Evolutionary conservation across 371 early-diverging fungal species (phyloP), one percentile per base, ranked within the genome.

Genomic region (Coemansia sp.): DNA sequence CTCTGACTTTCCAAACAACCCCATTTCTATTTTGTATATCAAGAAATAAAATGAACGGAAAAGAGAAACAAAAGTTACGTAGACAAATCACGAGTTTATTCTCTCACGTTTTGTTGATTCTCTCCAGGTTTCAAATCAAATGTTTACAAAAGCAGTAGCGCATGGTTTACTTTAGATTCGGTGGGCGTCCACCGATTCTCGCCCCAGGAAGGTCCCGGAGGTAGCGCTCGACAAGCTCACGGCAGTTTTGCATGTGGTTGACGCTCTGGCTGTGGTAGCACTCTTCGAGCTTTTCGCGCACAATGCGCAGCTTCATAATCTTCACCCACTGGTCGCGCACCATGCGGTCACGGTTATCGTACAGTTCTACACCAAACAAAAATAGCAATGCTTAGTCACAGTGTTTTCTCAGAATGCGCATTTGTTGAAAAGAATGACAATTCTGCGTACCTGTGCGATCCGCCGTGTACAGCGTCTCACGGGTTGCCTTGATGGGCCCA

Each of bases 321-420:
- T 87, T 88, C 27, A 92, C 87, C 93, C 93, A 92, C 68, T 90
- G 84, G 68, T 90, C 90, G 55, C 91, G 89, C 69, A 92, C 85
- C 64, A 86, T 82, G 71, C 89, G 87, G 68, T 86, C 88, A 59
- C 90, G 87, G 64, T 90, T 89, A 64, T 88, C 88, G 34, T 86
- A 84, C 37, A 90, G 78, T 64, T 89, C 92, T 91, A 82, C 54
- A 69, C 18, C 1, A 8, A 31, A 40, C 11, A 4, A 26, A 10
- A 18, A 56, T 6, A n/a, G 31, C 16, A 39, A 26, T 39, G 29
- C 37, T 58, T 10, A 2, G 29, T 5, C 16, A 8, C 4, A 31
- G 26, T 3, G 11, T 10, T 37, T 37, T 37, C 37, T 10, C 37
- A 37, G 11, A 37, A 37, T 37, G 37, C 37, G 37, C 37, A 37